A percentile compares a stretch with the other conserved stretches of the same genome.
Conservation (phyloP, 306 rosid genomes). For the Acacia crassicarpa region DNA sequence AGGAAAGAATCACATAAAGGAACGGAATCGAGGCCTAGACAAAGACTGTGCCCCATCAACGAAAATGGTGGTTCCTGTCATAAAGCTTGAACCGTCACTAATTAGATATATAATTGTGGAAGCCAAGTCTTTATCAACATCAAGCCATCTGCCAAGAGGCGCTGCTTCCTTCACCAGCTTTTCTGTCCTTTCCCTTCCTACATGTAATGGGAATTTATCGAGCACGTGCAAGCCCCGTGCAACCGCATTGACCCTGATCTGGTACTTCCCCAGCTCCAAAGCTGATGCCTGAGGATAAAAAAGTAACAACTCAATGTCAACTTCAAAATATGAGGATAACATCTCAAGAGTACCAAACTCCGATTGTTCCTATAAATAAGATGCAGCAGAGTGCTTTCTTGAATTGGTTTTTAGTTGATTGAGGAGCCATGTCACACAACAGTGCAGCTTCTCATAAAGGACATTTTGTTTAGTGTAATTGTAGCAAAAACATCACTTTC, state of each 20-base stretch:
- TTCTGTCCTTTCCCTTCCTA: conserved; percentile 44
- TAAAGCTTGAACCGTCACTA: conserved; percentile 79
- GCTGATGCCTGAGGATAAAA: conserved; percentile 6
- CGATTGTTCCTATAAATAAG: background rate
- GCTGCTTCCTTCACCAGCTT: conserved; percentile 43
- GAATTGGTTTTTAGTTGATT: background rate
- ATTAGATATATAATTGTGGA: conserved; percentile 78
- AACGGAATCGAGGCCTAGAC: conserved; percentile 83
- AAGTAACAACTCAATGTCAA: background rate
- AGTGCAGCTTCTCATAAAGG: background rate
- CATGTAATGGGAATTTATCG: conserved; percentile 64
- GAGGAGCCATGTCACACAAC: background rate
- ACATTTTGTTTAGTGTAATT: background rate
- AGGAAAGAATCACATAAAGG: conserved; percentile 59
- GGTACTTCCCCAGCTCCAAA: conserved; percentile 3
- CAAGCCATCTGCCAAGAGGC: conserved; percentile 72
- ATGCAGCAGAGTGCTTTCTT: background rate
- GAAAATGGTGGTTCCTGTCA: conserved; percentile 91
- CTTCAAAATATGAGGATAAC: background rate
- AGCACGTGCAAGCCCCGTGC: conserved; percentile 77
- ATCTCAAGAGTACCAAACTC: background rate
- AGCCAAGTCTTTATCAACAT: conserved; percentile 61
- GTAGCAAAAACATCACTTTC: background rate
- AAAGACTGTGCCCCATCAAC: conserved; percentile 95
- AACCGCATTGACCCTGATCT: conserved; percentile 36